Conservation (phyloP, 2,329 filamentous ascomycete genomes). For the Thermothelomyces thermophilus region DNA sequence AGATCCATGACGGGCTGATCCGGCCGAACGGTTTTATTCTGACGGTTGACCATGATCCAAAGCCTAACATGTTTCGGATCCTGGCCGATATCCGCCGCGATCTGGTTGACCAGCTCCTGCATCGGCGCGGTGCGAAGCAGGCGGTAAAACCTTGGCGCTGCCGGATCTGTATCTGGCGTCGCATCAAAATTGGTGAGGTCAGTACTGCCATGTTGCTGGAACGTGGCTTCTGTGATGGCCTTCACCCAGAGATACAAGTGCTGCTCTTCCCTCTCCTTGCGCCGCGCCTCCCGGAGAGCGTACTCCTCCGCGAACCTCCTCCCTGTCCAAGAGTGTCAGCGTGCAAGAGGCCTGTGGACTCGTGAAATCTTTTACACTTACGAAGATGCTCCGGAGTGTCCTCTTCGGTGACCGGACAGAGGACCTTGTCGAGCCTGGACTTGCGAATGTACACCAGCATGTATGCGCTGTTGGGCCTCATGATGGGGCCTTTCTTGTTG, state of each 20-base stretch:
- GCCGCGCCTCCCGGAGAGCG: slow-evolving; percentile 64
- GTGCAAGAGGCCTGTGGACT: not conserved
- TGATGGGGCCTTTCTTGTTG: slow-evolving; percentile 52
- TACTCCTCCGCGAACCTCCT: slow-evolving; percentile 77
- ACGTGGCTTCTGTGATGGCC: slow-evolving; percentile 75
- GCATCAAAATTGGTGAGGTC: slow-evolving; percentile 69
- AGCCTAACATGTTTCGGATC: slow-evolving; percentile 68
- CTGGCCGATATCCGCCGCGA: slow-evolving; percentile 64
- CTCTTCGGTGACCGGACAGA: slow-evolving; percentile 67
- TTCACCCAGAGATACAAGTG: slow-evolving; percentile 85
- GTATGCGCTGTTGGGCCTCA: slow-evolving; percentile 79
- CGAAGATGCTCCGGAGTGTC: slow-evolving; percentile 78
- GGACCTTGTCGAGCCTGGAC: slow-evolving; percentile 72
- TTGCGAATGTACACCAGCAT: slow-evolving; percentile 98
- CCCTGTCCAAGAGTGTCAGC: slow-evolving; percentile 33
- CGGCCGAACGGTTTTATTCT: slow-evolving; percentile 92
- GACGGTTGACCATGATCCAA: slow-evolving; percentile 97
- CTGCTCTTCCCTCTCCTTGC: slow-evolving; percentile 87
- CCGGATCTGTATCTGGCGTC: slow-evolving; percentile 49
- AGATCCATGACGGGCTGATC: slow-evolving; percentile 78
- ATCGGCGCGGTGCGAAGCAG: slow-evolving; percentile 70
- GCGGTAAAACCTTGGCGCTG: slow-evolving; percentile 66
- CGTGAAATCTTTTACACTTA: slow-evolving; percentile 36
- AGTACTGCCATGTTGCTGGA: slow-evolving; percentile 72
- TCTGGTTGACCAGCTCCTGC: slow-evolving; percentile 61